phyloP scores from a whole-genome alignment of 2,329 filamentous ascomycete species.

The Pseudocercospora eumusae region DNA sequence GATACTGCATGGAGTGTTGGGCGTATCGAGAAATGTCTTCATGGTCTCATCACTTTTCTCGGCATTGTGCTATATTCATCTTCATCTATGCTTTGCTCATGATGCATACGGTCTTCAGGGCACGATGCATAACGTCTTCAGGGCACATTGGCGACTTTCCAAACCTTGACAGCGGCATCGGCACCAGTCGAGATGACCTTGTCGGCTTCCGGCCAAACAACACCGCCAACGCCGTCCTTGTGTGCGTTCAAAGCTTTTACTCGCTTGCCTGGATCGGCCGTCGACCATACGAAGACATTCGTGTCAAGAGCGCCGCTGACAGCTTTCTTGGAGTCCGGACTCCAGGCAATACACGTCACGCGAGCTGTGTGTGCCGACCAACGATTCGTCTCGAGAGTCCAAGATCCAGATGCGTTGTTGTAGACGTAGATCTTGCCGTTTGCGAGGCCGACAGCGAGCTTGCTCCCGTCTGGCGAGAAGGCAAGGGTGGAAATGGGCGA shows the following conservation, averaged over 20 bases:
- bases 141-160: conserved; percentile 61
- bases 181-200: conserved; percentile 79
- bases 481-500: conserved; percentile 75
- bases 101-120: conserved; percentile 5
- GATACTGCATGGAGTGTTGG: too few relatives aligned
- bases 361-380: conserved; percentile 72
- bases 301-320: conserved; percentile 87
- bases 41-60: neutral
- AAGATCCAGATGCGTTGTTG: conserved; percentile 49
- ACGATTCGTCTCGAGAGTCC: conserved; percentile 74
- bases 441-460: conserved; percentile 79
- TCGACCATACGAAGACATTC: conserved; percentile 88
- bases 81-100: neutral
- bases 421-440: conserved; percentile 88
- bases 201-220: conserved; percentile 70
- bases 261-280: conserved; percentile 77
- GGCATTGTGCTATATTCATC: neutral
- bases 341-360: conserved; percentile 74
- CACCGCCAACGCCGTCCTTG: conserved; percentile 90
- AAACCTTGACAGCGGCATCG: conserved; percentile 89
- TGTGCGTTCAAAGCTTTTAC: conserved; percentile 86
- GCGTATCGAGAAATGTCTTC: too few relatives aligned
- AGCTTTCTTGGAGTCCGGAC: conserved; percentile 71
- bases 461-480: conserved; percentile 75
- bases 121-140: conserved; percentile 16